Conservation (phyloP, 768 basidiomycete genomes). For the Boletales sp. region DNA sequence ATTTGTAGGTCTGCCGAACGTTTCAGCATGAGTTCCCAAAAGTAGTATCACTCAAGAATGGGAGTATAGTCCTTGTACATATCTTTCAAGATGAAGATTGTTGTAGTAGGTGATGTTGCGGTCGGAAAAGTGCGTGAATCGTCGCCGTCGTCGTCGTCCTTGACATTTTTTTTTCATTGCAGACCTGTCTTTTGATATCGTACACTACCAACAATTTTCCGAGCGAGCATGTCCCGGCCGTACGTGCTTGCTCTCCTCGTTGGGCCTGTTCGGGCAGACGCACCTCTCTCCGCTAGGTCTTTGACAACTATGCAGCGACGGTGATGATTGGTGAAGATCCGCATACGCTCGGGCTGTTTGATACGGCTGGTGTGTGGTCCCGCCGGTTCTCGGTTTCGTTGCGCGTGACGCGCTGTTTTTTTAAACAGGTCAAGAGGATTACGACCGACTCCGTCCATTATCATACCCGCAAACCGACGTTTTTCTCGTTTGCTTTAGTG, state of each 20-base stretch:
- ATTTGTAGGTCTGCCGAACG: no score
- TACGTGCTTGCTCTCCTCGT: no score
- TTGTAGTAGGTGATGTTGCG: constrained; percentile 97
- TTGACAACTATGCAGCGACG: constrained; percentile 97
- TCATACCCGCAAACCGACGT: constrained; percentile 99
- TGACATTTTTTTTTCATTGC: constrained; percentile 2
- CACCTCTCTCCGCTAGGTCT: constrained; percentile 53
- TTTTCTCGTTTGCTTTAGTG: constrained; percentile 99
- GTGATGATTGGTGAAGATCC: constrained; percentile 99
- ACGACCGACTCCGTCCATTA: constrained; percentile 96
- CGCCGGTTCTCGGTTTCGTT: not conserved
- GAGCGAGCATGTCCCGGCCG: constrained; percentile 97
- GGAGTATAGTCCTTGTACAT: no score
- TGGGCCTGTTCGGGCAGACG: no score
- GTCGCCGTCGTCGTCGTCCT: not conserved
- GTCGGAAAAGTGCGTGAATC: constrained; percentile 82
- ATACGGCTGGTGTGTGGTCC: constrained; percentile 83
- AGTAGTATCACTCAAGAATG: no score
- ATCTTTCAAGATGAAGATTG: constrained; percentile 56
- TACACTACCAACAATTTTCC: constrained; percentile 98
- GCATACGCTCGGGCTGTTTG: constrained; percentile 96
- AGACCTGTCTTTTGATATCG: constrained; percentile 96
- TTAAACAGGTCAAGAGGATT: constrained; percentile 97
- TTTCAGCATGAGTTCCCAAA: no score
- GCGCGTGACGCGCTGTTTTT: constrained; percentile 5